A percentile compares a stretch with the other conserved stretches of the same genome.
Conservation (phyloP, 2,329 filamentous ascomycete genomes). For the Neofusicoccum ribis region DNA sequence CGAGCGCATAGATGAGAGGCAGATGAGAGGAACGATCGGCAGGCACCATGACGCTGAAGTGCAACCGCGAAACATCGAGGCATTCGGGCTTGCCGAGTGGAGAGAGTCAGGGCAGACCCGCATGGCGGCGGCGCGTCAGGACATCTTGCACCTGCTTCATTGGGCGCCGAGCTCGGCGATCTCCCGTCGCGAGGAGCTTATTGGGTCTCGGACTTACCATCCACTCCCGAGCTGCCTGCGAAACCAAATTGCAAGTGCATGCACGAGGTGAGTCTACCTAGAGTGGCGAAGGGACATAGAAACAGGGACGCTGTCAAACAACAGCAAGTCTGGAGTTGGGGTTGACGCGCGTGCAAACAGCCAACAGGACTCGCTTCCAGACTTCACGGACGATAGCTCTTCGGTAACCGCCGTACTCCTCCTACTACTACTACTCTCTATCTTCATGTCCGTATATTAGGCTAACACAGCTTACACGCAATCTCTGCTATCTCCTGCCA, state of each 20-base stretch:
- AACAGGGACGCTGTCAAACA: neutral
- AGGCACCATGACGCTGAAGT: neutral
- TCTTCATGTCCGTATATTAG: neutral
- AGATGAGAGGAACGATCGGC: neutral
- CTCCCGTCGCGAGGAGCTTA: slow-evolving; percentile 4
- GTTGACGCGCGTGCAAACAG: no score
- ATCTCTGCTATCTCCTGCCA: neutral
- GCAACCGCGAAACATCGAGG: neutral
- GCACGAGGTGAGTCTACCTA: no score
- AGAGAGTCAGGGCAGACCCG: slow-evolving; percentile 13
- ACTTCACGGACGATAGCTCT: no score
- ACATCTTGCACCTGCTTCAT: slow-evolving; percentile 8
- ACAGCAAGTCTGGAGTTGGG: neutral
- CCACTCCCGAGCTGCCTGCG: neutral
- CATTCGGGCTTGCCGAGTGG: slow-evolving; percentile 4
- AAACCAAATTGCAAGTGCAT: neutral
- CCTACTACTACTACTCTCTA: no score
- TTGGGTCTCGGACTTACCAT: neutral
- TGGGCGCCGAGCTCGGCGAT: slow-evolving; percentile 8
- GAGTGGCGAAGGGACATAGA: neutral
- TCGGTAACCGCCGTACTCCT: no score
- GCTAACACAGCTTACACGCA: neutral
- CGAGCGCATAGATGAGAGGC: slow-evolving; percentile 8
- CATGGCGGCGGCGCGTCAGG: slow-evolving; percentile 6
- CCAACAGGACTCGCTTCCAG: no score